Base-by-base conservation (phyloP, 768 basidiomycete genomes). In the Butyriboletus loyo region DNA sequence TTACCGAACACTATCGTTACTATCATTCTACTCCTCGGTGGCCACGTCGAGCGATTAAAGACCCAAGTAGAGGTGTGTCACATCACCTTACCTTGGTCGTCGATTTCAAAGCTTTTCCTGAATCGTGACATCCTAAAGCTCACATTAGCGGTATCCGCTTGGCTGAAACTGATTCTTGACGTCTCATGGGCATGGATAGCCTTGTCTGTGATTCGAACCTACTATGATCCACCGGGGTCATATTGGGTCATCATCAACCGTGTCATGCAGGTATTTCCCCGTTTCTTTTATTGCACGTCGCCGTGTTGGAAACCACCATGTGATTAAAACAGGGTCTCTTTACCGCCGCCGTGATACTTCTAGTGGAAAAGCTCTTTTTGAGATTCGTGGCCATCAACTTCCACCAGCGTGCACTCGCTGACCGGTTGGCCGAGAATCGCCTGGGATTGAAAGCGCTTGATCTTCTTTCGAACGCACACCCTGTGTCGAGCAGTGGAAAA, bases 381-480 rank as follows among this genome's bases (percentile, higher is more conserved):
- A 86, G 84, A 60, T 83, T 84, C 54, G 82, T 90, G 40, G 88
- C 89, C 27, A 89, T 89, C 70, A 87, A 82, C 58, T 92, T 91
- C 65, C 88, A 91, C 65, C 77, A 82, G 56, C 86, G 80, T 50
- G 87, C 88, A 2, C 78, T 90, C 21, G 82, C 86, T 10, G 88
- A 90, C 49, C 83, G 88, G 34, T 70, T 90, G 15, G 72, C 75
- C 8, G 87, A 88, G 66, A 91, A 90, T 58, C 77, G 77, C 30
- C 70, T 86, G 34, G 89, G 84, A 9, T 72, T 91, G 28, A 82
- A 78, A 59, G 86, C 85, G 2, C 74, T 91, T 21, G 87, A 89
- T 65, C 76, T 76, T 27, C 76, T 90, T 32, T 89, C 88, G 4
- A 85, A 85, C 63, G 85, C 83, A 5, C 80, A 83, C 7, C 77